phyloP scores from a whole-genome alignment of 78 protist species.

The Dictyostelium firmibasis region DNA sequence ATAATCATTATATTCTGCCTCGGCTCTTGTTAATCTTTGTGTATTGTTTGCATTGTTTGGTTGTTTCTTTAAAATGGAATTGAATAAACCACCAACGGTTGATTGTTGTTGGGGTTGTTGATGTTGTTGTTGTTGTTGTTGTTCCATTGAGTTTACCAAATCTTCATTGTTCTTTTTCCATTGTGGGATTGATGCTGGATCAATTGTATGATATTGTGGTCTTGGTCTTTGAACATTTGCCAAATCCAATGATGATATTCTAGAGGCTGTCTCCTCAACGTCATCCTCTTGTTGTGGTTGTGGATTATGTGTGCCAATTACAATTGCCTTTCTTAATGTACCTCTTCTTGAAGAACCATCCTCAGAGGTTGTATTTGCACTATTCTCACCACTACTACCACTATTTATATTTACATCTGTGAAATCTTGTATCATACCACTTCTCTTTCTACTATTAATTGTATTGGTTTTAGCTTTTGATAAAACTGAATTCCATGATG shows the following conservation, averaged over 20 bases:
- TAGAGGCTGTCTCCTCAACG: not conserved
- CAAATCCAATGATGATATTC: constrained; percentile 54
- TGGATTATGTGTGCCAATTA: constrained; percentile 31
- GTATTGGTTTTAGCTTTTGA: constrained; percentile 1
- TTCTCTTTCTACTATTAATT: not conserved
- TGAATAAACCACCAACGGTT: constrained; percentile 9
- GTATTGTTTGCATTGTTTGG: not conserved
- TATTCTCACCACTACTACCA: not conserved
- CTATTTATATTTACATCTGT: not conserved
- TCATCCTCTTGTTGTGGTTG: not conserved
- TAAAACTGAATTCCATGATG: constrained; percentile 37
- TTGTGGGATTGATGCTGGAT: constrained; percentile 63
- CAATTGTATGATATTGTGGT: constrained; percentile 76
- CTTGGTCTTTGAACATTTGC: constrained; percentile 64
- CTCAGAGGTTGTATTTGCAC: not conserved
- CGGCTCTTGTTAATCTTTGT: constrained; percentile 32
- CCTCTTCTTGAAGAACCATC: constrained; percentile 20
- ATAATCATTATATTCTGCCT: constrained; percentile 55
- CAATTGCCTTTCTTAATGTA: constrained; percentile 62
- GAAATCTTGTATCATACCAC: not conserved
- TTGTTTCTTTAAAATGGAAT: not conserved
- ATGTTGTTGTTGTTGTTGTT: constrained; percentile 6
- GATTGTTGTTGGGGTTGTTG: constrained; percentile 18
- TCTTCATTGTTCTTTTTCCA: constrained; percentile 59
- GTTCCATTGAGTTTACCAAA: not conserved